phyloP scores from a whole-genome alignment of 2,329 filamentous ascomycete genomes.

The Penicillium griseofulvum region DNA sequence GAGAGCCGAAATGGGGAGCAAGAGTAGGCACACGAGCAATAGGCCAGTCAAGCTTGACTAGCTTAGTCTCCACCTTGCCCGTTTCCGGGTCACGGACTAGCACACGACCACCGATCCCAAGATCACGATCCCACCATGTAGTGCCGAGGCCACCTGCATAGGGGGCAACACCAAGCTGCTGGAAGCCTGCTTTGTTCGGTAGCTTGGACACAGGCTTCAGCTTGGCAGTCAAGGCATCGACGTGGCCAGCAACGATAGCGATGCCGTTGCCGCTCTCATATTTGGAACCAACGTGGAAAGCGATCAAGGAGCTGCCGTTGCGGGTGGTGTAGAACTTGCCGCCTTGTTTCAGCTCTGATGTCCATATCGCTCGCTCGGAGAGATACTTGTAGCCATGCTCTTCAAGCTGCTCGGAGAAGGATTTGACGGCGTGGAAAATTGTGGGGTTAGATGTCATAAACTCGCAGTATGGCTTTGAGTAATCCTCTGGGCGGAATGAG shows the following conservation, averaged over 20 bases:
- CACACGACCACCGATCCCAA: slow-evolving; percentile 85
- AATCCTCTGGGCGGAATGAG: slow-evolving; percentile 54
- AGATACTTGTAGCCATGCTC: slow-evolving; percentile 72
- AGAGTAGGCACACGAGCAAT: slow-evolving; percentile 90
- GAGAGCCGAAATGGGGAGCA: slow-evolving; percentile 87
- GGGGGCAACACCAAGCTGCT: slow-evolving; percentile 86
- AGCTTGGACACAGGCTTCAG: slow-evolving; percentile 88
- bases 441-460: slow-evolving; percentile 91
- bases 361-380: slow-evolving; percentile 76
- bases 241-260: slow-evolving; percentile 85
- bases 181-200: slow-evolving; percentile 77
- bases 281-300: slow-evolving; percentile 75
- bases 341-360: slow-evolving; percentile 66
- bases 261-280: slow-evolving; percentile 84
- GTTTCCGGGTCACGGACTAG: slow-evolving; percentile 70
- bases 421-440: slow-evolving; percentile 82
- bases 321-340: slow-evolving; percentile 87
- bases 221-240: slow-evolving; percentile 86
- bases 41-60: slow-evolving; percentile 92
- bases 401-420: slow-evolving; percentile 71
- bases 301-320: slow-evolving; percentile 81
- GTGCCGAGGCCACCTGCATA: slow-evolving; percentile 84
- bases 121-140: slow-evolving; percentile 97
- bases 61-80: slow-evolving; percentile 73
- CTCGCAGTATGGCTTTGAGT: slow-evolving; percentile 78